Percentiles rank a stretch among this genome's conserved stretches.
Evolutionary conservation across 2,329 filamentous ascomycete genomes (phyloP).

Genomic region (Ilyonectria mors-panacis): DNA sequence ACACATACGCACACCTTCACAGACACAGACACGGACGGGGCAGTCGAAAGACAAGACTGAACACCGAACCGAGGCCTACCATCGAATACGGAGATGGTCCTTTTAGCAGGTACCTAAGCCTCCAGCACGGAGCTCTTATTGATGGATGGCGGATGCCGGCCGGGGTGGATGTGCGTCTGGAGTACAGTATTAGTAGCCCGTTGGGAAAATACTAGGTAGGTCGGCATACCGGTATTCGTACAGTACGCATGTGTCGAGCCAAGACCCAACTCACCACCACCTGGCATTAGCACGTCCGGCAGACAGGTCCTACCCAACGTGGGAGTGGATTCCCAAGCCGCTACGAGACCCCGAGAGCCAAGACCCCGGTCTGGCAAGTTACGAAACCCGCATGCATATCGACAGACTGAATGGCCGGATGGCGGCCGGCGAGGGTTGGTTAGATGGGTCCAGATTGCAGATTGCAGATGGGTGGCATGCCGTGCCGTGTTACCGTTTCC

Average conservation of each 20-base stretch:
- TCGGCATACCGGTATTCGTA: not conserved
- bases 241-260: conserved; percentile 5
- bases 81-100: not conserved
- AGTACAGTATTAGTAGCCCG: conserved; percentile 3
- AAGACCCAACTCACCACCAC: not conserved
- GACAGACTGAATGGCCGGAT: not conserved
- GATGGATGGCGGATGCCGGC: not conserved
- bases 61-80: not conserved
- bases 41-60: not conserved
- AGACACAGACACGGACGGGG: not conserved
- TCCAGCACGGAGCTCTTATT: not conserved
- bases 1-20: not conserved
- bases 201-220: not conserved
- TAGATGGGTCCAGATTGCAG: conserved; percentile 3
- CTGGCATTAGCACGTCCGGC: not conserved
- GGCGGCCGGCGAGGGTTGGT: not conserved
- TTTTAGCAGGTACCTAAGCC: not conserved
- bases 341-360: not conserved
- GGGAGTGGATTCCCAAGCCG: not conserved
- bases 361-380: not conserved
- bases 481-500: conserved; percentile 25
- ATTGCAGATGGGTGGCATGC: conserved; percentile 22
- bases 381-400: not conserved
- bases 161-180: not conserved
- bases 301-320: not conserved